These are phyloP conservation scores for Avena eriantha DNA, from an alignment of 176 grass and related monocot genomes.

Conservation along the genomic window DNA sequence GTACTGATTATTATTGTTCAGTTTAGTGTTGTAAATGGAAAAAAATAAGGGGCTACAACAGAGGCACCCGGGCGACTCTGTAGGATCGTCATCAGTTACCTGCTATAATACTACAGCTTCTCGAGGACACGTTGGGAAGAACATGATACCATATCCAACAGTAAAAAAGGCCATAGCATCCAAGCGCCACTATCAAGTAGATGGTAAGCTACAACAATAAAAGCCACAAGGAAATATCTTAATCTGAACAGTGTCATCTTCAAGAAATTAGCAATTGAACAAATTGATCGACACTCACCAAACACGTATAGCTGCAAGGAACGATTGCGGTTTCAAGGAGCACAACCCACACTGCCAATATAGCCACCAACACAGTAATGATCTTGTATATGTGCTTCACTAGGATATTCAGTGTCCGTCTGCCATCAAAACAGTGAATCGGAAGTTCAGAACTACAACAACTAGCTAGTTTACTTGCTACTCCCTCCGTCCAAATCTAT, in stretches of 20 bases:
- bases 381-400: slow-evolving; percentile 69
- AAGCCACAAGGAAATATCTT: not conserved
- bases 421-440: not conserved
- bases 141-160: slow-evolving; percentile 62
- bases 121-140: no score
- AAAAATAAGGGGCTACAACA: no score
- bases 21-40: no score
- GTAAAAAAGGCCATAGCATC: slow-evolving; percentile 95
- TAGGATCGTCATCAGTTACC: no score
- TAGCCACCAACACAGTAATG: slow-evolving; percentile 50
- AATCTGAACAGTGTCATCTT: not conserved
- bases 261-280: slow-evolving; percentile 8
- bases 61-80: no score
- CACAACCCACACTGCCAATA: slow-evolving; percentile 62
- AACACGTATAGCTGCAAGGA: slow-evolving; percentile 72
- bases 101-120: no score
- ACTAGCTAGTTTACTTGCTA: no score
- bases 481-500: no score
- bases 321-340: slow-evolving; percentile 65
- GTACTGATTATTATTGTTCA: no score
- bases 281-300: slow-evolving; percentile 61
- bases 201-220: slow-evolving; percentile 68
- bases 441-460: no score
- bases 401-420: not conserved
- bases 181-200: slow-evolving; percentile 74